phyloP scores from a whole-genome alignment of 495 filamentous ascomycete species.

The Arthonia radiata region DNA sequence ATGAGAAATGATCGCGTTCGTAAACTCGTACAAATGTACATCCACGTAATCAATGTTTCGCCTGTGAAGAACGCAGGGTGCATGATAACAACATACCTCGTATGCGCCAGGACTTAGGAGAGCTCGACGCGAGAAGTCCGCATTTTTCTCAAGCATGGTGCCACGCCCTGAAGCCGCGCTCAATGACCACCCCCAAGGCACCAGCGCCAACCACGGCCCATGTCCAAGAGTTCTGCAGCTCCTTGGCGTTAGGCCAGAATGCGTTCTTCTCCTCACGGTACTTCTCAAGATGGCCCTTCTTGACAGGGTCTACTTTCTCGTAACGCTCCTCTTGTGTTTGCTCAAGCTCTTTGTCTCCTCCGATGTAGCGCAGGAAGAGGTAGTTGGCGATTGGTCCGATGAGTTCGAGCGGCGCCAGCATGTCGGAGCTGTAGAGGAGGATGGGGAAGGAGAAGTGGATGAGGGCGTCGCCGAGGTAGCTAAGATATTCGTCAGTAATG shows the following conservation, averaged over 20 bases:
- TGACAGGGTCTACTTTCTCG: conserved; percentile 17
- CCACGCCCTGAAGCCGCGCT: conserved; percentile 6
- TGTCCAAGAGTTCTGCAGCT: conserved; percentile 26
- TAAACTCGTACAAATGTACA: no score
- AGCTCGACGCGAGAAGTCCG: no score
- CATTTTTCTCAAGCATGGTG: no score
- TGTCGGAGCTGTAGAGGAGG: conserved; percentile 23
- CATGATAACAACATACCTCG: no score
- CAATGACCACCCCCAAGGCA: conserved; percentile 7
- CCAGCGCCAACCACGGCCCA: conserved; percentile 23
- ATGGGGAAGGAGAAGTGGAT: conserved; percentile 26
- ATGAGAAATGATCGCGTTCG: no score
- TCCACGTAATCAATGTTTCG: no score
- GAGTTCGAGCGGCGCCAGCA: conserved; percentile 25
- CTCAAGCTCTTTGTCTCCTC: conserved; percentile 29
- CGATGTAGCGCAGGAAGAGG: conserved; percentile 26
- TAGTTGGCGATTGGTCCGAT: conserved; percentile 32
- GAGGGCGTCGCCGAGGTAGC: conserved; percentile 32
- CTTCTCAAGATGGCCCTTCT: conserved; percentile 21
- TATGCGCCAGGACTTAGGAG: no score
- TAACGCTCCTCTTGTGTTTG: conserved; percentile 24
- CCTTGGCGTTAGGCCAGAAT: conserved; percentile 26
- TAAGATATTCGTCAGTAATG: conserved; percentile 7
- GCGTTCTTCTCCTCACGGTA: conserved; percentile 28
- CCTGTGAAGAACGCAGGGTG: no score